Conservation (phyloP, 2,329 filamentous ascomycete genomes). For the Talaromyces sp. region DNA sequence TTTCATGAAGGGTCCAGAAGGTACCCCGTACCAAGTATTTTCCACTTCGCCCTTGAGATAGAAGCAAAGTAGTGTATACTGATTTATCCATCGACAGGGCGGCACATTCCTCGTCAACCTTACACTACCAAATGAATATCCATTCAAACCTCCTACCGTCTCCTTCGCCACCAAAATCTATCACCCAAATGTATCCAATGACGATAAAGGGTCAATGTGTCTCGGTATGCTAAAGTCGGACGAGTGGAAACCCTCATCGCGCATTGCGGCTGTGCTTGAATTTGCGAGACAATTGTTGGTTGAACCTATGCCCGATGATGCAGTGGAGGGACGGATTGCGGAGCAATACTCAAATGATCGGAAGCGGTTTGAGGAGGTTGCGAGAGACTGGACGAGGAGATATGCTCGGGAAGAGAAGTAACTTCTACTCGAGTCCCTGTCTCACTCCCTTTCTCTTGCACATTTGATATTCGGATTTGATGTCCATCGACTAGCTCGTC, state of each 20-base stretch:
- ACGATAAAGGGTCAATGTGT: conserved; percentile 80
- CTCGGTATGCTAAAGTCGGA: conserved; percentile 77
- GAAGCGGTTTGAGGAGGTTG: conserved; percentile 69
- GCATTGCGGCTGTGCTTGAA: conserved; percentile 70
- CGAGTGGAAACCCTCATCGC: conserved; percentile 87
- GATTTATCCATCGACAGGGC: conserved; percentile 44
- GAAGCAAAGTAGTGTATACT: not conserved
- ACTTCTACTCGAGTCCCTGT: not conserved
- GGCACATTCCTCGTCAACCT: conserved; percentile 73
- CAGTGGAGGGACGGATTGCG: conserved; percentile 80
- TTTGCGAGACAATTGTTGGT: conserved; percentile 70
- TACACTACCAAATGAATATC: conserved; percentile 73
- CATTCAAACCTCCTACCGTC: conserved; percentile 80
- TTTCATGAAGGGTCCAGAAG: conserved; percentile 61
- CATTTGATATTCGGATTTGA: not conserved
- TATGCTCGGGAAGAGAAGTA: conserved; percentile 57
- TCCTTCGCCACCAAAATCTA: conserved; percentile 87
- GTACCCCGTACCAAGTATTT: conserved; percentile 62
- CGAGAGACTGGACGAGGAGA: conserved; percentile 67
- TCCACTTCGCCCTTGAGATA: not conserved
- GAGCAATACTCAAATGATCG: conserved; percentile 73
- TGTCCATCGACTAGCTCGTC: not conserved
- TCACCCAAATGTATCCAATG: conserved; percentile 92
- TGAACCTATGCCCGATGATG: conserved; percentile 84
- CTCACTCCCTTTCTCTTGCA: not conserved